Percentiles rank a stretch among this genome's conserved stretches.
These are phyloP conservation scores for Naganishia antarctica DNA, from an alignment of 768 basidiomycete species.

Conservation along the genomic window DNA sequence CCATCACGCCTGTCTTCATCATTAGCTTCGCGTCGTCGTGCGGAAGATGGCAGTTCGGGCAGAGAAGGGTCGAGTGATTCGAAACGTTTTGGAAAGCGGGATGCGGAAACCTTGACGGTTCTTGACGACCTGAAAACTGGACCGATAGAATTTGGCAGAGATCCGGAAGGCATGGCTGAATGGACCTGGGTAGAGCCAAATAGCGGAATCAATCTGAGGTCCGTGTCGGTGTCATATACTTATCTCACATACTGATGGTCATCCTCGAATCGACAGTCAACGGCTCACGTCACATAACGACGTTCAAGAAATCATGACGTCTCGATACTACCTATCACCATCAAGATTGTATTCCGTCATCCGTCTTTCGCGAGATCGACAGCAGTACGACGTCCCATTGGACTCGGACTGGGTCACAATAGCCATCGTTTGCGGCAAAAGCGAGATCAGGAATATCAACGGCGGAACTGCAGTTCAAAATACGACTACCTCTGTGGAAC, in stretches of 20 bases:
- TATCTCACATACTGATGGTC: slow-evolving; percentile 16
- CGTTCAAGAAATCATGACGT: slow-evolving; percentile 71
- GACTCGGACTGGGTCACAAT: slow-evolving; percentile 93
- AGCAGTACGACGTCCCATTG: slow-evolving; percentile 85
- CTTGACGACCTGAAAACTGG: slow-evolving; percentile 73
- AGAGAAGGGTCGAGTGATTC: neutral
- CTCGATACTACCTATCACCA: slow-evolving; percentile 81
- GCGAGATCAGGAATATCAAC: slow-evolving; percentile 65
- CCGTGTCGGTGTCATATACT: slow-evolving; percentile 44
- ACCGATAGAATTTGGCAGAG: slow-evolving; percentile 64
- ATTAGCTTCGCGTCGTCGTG: neutral
- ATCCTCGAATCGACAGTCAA: slow-evolving; percentile 54
- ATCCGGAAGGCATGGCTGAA: slow-evolving; percentile 65
- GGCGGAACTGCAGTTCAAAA: slow-evolving; percentile 20
- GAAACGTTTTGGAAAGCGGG: slow-evolving; percentile 29
- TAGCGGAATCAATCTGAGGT: slow-evolving; percentile 80
- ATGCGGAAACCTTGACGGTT: slow-evolving; percentile 52
- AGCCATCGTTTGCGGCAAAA: slow-evolving; percentile 87
- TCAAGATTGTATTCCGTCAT: slow-evolving; percentile 82
- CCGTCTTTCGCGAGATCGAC: slow-evolving; percentile 68
- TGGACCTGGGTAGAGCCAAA: slow-evolving; percentile 84
- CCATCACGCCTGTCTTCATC: neutral
- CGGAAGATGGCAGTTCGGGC: neutral
- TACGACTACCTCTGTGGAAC: slow-evolving; percentile 34
- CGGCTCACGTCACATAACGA: slow-evolving; percentile 69